Evolutionary conservation across 2,329 filamentous ascomycete genomes (phyloP), one percentile per base, ranked within the genome.

Genomic region (Aspergillus tanneri): DNA sequence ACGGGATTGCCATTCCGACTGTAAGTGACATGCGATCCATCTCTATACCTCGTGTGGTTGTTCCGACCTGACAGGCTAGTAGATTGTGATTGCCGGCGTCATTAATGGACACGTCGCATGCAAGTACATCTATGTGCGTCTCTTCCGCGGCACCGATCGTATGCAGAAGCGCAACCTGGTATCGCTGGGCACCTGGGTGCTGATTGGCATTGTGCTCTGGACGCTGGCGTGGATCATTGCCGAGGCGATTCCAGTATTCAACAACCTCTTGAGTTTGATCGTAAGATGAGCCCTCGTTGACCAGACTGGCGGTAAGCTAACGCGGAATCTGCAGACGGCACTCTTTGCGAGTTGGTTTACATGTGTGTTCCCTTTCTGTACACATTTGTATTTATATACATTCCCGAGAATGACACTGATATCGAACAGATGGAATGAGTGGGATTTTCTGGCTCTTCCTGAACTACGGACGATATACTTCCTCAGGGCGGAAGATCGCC

Each of bases 331-430:
- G 11, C 2, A 57, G 51, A 73, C 70, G 24, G 75, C 82, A 1
- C 62, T 84, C 2, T 85, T 86, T 49, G 79, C 77, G 27, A 80
- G 75, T 43, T 86, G 83, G 82, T 86, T 86, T 63, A 82, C 78
- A 43, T 76, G 42, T 42, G 22, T 22, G 22, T 42, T 19, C 24
- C 3, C 14, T 19, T 11, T 32, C 27, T n/a, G 5, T n/a, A 5
- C 12, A n/a, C 30, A 16, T 32, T 32, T 9, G 14, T n/a, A 2
- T 32, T 16, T 32, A 2, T n/a, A 14, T 32, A n/a, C 27, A 6
- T 30, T 14, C 27, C 4, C 9, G 30, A n/a, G 8, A 11, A 24
- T 7, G 5, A 24, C 16, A 16, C 9, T 28, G 9, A 18, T 16
- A 23, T 9, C n/a, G 7, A 4, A 12, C n/a, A 47, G 46, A 47